Evolutionary conservation across 331 rosid genomes (phyloP).

Genomic region (Phaseolus coccineus): DNA sequence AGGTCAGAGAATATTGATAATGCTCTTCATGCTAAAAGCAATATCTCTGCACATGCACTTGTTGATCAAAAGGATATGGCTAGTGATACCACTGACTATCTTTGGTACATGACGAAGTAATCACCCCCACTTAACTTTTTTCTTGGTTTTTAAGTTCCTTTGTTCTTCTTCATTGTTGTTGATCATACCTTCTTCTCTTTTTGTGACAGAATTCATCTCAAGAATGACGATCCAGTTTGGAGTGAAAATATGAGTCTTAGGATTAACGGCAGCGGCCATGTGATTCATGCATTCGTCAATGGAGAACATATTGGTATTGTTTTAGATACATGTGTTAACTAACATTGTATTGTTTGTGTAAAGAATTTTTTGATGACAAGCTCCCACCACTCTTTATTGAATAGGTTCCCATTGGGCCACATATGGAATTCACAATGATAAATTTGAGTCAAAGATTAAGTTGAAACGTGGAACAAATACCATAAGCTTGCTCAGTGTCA

Average conservation of each 20-base stretch:
- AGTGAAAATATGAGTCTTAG: slow-evolving; percentile 50
- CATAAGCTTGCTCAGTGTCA: slow-evolving; percentile 55
- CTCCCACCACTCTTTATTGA: neutral
- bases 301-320: slow-evolving; percentile 58
- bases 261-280: slow-evolving; percentile 59
- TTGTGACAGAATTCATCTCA: slow-evolving; percentile 44
- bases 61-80: slow-evolving; percentile 58
- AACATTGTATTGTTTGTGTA: neutral
- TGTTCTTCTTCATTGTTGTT: neutral
- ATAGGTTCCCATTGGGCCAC: slow-evolving; percentile 48
- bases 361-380: neutral
- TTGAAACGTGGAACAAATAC: slow-evolving; percentile 38
- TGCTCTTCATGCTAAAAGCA: slow-evolving; percentile 45
- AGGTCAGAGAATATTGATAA: slow-evolving; percentile 51
- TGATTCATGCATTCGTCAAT: slow-evolving; percentile 60
- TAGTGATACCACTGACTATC: slow-evolving; percentile 61
- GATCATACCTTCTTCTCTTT: neutral
- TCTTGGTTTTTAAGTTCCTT: neutral
- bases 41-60: slow-evolving; percentile 21
- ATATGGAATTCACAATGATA: slow-evolving; percentile 26
- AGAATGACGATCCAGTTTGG: slow-evolving; percentile 57
- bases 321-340: neutral
- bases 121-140: neutral
- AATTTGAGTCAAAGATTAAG: slow-evolving; percentile 36
- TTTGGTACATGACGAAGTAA: slow-evolving; percentile 77